These are phyloP conservation scores for Umbelopsis isabellina DNA, from an alignment of 192 early-diverging fungal species.

Conservation along the genomic window DNA sequence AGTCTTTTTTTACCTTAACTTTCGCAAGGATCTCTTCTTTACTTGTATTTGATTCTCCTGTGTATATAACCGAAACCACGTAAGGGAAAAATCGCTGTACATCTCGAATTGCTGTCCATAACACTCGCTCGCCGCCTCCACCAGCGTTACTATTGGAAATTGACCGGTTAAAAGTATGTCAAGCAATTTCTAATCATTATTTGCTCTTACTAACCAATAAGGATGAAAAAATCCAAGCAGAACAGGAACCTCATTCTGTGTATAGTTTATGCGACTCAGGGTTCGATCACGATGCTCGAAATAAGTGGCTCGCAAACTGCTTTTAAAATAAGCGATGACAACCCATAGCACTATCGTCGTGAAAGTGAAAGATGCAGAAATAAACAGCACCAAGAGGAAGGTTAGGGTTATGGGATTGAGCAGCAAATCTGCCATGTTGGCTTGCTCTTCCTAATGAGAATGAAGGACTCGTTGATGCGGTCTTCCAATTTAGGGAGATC, in stretches of 20 bases:
- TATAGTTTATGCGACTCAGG: conserved; percentile 3
- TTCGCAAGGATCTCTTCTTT: conserved; percentile 63
- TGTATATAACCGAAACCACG: conserved; percentile 78
- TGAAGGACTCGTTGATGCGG: background rate
- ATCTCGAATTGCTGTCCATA: conserved; percentile 88
- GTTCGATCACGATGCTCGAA: conserved; percentile 15
- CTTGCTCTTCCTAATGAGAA: background rate
- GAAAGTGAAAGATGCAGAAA: conserved; percentile 1
- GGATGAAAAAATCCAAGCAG: conserved; percentile 92
- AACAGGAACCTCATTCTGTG: conserved; percentile 31
- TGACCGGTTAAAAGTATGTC: background rate
- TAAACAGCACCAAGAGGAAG: background rate
- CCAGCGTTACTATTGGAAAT: conserved; percentile 67
- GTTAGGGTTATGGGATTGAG: conserved; percentile 17
- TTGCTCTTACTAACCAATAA: conserved; percentile 61
- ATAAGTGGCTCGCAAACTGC: conserved; percentile 5
- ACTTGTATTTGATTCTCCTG: conserved; percentile 62
- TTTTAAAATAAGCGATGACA: conserved; percentile 6
- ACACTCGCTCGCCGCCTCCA: conserved; percentile 95
- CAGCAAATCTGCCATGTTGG: conserved; percentile 8
- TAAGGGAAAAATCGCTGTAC: conserved; percentile 74
- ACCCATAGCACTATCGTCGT: conserved; percentile 11
- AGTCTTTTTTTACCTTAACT: conserved; percentile 58
- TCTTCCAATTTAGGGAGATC: background rate
- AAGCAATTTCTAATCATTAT: background rate